Conservation (phyloP, 2,329 filamentous ascomycete species). For the Mollisia scopiformis region DNA sequence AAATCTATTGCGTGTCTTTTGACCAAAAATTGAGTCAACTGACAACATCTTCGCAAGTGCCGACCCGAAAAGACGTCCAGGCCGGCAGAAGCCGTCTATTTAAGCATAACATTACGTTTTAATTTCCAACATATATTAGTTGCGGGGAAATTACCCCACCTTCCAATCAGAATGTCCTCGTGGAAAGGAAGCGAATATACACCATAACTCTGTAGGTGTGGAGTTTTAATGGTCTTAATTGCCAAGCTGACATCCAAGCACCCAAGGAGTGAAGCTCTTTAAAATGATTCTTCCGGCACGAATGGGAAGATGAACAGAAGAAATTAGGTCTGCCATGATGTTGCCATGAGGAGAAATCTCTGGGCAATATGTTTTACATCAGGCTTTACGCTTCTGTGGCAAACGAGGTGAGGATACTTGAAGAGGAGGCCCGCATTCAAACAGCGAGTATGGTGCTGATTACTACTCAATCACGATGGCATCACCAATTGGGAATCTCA, state of each 20-base stretch:
- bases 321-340: conserved; percentile 1
- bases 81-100: conserved; percentile 1
- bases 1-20: neutral
- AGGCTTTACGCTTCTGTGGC: conserved; percentile 1
- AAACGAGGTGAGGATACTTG: neutral
- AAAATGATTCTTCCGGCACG: conserved; percentile 2
- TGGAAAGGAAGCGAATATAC: neutral
- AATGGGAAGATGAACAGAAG: neutral
- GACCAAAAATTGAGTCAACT: neutral
- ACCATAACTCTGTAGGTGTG: conserved; percentile 1
- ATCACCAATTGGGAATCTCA: neutral
- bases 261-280: neutral
- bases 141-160: neutral
- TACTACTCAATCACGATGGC: neutral
- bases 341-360: neutral
- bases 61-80: neutral
- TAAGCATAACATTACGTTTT: conserved; percentile 1
- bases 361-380: neutral
- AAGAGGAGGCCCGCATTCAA: neutral
- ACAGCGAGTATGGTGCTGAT: neutral
- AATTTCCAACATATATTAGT: conserved; percentile 1
- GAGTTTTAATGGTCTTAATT: conserved; percentile 6
- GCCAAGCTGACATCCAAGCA: neutral
- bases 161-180: neutral
- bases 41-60: neutral